Percentiles rank a stretch among this genome's conserved stretches.
phyloP scores from a whole-genome alignment of 371 early-diverging fungal species.

The Mucor plumbeus region DNA sequence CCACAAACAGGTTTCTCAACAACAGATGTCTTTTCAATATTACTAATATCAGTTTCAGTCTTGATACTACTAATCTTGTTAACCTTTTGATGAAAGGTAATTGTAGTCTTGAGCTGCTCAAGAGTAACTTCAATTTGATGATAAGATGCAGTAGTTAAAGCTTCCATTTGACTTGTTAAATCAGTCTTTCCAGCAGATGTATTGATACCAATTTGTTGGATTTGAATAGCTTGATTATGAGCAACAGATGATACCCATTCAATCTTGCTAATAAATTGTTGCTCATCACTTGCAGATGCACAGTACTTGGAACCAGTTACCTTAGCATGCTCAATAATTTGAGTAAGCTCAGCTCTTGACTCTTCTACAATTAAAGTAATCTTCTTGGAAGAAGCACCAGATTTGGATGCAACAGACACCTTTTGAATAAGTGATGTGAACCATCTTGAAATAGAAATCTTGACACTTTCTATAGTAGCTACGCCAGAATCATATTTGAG shows the following conservation, averaged over 20 bases:
- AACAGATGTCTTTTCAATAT: background rate
- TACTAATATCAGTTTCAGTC: background rate
- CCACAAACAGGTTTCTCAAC: constrained; percentile 23
- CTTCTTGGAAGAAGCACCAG: constrained; percentile 31
- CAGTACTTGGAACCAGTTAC: constrained; percentile 25
- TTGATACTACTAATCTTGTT: constrained; percentile 17
- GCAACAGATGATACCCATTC: constrained; percentile 31
- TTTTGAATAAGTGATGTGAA: constrained; percentile 29
- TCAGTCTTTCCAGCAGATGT: constrained; percentile 26
- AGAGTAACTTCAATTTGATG: constrained; percentile 36
- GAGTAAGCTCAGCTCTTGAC: constrained; percentile 21
- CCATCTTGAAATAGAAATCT: constrained; percentile 30
- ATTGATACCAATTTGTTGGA: constrained; percentile 39
- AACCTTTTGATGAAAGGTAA: constrained; percentile 30
- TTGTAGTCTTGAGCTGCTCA: constrained; percentile 30
- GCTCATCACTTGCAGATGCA: constrained; percentile 22
- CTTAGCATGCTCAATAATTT: constrained; percentile 31
- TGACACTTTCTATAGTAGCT: constrained; percentile 30
- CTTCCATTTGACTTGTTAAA: constrained; percentile 28
- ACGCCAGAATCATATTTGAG: constrained; percentile 27
- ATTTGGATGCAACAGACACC: constrained; percentile 25
- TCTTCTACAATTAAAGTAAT: constrained; percentile 33
- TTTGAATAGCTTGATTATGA: constrained; percentile 31
- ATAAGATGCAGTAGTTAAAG: constrained; percentile 30
- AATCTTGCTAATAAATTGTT: constrained; percentile 30